Base-by-base conservation (phyloP, 2,329 filamentous ascomycete genomes). In the Xylariaceae sp. region DNA sequence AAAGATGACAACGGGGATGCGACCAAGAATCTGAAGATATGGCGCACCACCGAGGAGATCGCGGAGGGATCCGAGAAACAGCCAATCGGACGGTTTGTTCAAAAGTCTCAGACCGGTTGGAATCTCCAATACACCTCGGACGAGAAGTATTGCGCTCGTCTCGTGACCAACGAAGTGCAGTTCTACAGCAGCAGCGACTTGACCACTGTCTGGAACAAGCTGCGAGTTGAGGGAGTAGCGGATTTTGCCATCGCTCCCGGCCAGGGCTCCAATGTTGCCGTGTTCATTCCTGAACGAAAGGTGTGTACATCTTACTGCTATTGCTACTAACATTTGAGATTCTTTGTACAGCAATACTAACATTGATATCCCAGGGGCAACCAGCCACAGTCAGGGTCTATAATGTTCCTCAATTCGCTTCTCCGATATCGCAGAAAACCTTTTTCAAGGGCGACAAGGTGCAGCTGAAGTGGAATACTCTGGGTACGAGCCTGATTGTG, bases 391-490 rank as follows among this genome's bases (percentile, higher is more conserved):
- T 97, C 71, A 95, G 95, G 74, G 88, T 97, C 56, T 99, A 88
- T 77, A 90, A 92, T 63, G 88, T 97, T 34, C 92, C 94, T 40
- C 81, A 94, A 64, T 97, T 97, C 74, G 81, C 75, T 59, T 77
- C 76, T 49, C 86, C 92, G 4, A 85, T 96, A 47, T 96, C 92
- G 37, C 92, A 97, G 71, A 99, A 99, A 85, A 96, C 88, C 1
- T 99, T 99, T 70, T 99, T 91, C 84, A 99, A 99, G 78, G 92
- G 92, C 60, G 94, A 99, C 78, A 97, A 97, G 78, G 92, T 99
- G 45, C 91, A 96, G 74, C 78, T 99, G 68, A 96, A 96, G 77
- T 99, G 94, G 94, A 99, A 99, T 74, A 83, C 87, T 62, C 79
- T 90, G 58, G 94, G 94, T 49, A 96, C 92, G 36, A 92, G 87